A percentile compares a stretch with the other conserved stretches of the same genome.
Evolutionary conservation across 768 basidiomycete species (phyloP).

Genomic region (Kwoniella sp.): DNA sequence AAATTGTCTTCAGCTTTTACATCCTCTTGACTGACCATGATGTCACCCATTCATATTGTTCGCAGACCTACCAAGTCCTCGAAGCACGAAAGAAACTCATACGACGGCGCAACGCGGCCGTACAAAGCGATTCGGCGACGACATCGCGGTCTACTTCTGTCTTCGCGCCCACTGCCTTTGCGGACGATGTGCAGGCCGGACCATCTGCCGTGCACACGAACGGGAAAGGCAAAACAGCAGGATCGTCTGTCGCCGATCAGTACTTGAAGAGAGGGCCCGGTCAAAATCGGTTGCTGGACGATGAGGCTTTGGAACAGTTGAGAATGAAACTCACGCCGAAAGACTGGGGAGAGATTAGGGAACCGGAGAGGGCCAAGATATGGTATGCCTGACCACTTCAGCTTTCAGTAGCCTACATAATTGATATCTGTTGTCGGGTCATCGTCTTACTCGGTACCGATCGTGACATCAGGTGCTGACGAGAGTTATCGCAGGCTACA

Average conservation of each 20-base stretch:
- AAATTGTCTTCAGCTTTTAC: no score
- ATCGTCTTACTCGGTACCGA: not conserved
- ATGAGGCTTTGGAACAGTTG: not conserved
- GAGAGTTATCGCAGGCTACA: not conserved
- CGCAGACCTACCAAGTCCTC: not conserved
- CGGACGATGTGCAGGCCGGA: no score
- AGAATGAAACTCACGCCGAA: not conserved
- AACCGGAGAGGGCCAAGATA: constrained; percentile 10
- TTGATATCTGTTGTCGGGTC: no score
- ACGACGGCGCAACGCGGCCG: not conserved
- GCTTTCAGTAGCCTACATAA: not conserved
- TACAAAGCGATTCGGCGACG: not conserved
- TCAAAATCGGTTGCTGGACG: not conserved
- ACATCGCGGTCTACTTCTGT: not conserved
- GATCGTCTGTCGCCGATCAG: no score
- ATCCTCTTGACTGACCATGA: not conserved
- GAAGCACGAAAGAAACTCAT: not conserved
- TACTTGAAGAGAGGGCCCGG: not conserved
- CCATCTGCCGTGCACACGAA: no score
- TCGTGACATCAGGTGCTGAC: not conserved
- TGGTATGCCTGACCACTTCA: not conserved
- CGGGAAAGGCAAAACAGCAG: no score
- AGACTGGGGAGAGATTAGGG: not conserved
- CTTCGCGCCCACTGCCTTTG: not conserved
- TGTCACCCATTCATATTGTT: no score